Evolutionary conservation across 192 early-diverging fungal genomes (phyloP).

Genomic region (Backusella liffmaniae): DNA sequence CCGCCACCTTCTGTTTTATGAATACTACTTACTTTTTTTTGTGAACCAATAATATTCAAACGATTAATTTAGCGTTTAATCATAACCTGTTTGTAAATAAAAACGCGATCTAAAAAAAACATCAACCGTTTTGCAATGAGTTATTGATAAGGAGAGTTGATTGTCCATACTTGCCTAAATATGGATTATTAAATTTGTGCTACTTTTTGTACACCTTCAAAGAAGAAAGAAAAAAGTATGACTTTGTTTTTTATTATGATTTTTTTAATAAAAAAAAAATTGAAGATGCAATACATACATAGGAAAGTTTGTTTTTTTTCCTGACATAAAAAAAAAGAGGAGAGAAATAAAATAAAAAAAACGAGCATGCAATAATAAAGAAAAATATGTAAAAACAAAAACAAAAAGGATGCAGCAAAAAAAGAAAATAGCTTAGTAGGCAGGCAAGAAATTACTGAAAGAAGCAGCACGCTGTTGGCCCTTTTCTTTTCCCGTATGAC

Average conservation of each 20-base stretch:
- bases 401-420: not conserved
- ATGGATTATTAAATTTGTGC: not conserved
- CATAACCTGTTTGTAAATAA: not conserved
- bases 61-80: not conserved
- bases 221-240: not conserved
- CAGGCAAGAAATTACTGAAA: conserved; percentile 13
- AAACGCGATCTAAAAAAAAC: not conserved
- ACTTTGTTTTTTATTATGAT: not conserved
- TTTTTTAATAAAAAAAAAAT: not conserved
- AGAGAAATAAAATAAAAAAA: not conserved
- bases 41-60: not conserved
- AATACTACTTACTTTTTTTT: not conserved
- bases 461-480: not conserved
- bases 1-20: too few relatives aligned
- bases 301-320: conserved; percentile 2
- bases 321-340: not conserved
- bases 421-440: conserved; percentile 2
- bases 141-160: not conserved
- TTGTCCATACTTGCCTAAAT: not conserved
- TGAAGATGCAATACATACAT: conserved; percentile 4
- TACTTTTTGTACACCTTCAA: not conserved
- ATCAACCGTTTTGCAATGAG: not conserved
- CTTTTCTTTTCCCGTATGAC: conserved; percentile 51
- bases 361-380: conserved; percentile 9
- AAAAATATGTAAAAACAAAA: not conserved